Base-by-base conservation (phyloP, 2,329 filamentous ascomycete species). In the Aspergillus transmontanensis region DNA sequence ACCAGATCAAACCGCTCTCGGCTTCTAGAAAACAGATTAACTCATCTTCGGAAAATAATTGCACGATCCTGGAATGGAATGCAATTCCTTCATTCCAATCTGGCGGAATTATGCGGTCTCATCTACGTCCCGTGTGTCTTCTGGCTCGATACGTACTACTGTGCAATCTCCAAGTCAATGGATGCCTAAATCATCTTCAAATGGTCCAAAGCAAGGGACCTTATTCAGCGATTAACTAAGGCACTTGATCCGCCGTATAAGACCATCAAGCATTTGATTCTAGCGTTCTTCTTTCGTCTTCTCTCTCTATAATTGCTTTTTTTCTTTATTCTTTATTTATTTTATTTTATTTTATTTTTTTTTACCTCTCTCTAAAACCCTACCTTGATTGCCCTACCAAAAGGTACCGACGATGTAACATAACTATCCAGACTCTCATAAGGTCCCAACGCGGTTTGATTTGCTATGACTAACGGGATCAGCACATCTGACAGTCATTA, bases 251-350 rank as follows among this genome's bases (percentile, higher is more conserved):
- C 51, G 39, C 51, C n/a, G 5, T 23, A 12, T 55, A 14, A 23
- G 51, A 67, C 65, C 64, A 41, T 55, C 41, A 48, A 41, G 39
- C 39, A 41, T 41, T 41, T 41, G 16, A 41, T 41, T 46, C 62
- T 57, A 51, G 57, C 57, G 45, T n/a, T 53, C 61, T 58, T 21
- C 36, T 61, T 61, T 62, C 43, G 30, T 55, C 43, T 58, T 46
- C 55, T 36, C 23, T 50, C 23, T 53, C 55, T 56, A 28, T 7
- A 28, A 28, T 19, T n/a, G n/a, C 21, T 45, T 23, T 21, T 28
- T 32, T 28, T 36, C 28, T 50, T n/a, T 48, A 55, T 30, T 19
- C 16, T 28, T 50, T 10, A 1, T 30, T 41, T 50, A 41, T 43
- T 7, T 19, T 9, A 21, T 9, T n/a, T 4, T 21, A 10, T n/a